phyloP scores from a whole-genome alignment of 257 asterid species.

The Fraxinus excelsior region DNA sequence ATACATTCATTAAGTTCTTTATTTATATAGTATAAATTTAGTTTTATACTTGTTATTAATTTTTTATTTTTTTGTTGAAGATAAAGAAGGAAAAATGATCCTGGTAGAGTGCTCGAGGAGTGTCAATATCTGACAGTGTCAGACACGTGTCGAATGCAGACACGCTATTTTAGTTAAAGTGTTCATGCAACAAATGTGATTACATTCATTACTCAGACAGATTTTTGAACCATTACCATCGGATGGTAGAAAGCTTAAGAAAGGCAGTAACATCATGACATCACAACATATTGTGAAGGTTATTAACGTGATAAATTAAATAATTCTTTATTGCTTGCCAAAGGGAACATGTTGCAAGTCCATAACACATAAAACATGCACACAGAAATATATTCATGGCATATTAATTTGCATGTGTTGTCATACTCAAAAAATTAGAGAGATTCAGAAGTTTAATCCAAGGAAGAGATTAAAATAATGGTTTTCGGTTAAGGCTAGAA shows the following conservation, averaged over 20 bases:
- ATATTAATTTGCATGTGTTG: not conserved
- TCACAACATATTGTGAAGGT: not conserved
- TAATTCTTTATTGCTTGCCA: not conserved
- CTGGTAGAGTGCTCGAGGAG: no score
- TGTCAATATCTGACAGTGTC: no score
- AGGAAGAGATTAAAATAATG: slow-evolving; percentile 11
- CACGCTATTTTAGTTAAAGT: no score
- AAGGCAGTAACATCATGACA: not conserved
- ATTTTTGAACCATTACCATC: not conserved
- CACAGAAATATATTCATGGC: not conserved
- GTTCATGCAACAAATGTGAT: no score
- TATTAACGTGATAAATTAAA: not conserved
- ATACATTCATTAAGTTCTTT: no score
- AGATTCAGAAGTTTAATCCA: not conserved
- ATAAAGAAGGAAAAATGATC: no score
- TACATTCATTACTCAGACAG: not conserved
- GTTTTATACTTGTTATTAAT: no score
- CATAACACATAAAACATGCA: not conserved
- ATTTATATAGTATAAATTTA: no score
- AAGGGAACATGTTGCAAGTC: not conserved
- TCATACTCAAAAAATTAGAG: not conserved
- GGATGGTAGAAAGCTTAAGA: not conserved
- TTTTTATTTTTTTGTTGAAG: no score
- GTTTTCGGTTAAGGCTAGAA: not conserved
- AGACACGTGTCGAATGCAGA: no score